Evolutionary conservation across 1,284 basidiomycete genomes (phyloP).

Genomic region (Ganoderma lingzhi): DNA sequence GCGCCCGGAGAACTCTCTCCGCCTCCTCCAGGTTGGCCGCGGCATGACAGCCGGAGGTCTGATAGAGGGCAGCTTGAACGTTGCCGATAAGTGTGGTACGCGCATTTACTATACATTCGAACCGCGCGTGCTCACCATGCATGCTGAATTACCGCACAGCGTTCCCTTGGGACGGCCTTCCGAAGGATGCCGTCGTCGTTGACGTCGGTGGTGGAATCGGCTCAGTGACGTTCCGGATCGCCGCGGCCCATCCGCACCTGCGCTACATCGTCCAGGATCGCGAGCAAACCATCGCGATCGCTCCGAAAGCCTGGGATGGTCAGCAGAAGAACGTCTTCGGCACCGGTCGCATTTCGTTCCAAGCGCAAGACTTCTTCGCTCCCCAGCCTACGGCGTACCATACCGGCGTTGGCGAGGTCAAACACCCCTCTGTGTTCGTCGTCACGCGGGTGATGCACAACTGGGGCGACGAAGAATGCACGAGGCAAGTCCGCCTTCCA

Average conservation of each 20-base stretch:
- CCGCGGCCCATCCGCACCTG: constrained; percentile 58
- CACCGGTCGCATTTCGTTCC: constrained; percentile 34
- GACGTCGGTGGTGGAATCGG: constrained; percentile 83
- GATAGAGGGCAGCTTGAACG: constrained; percentile 32
- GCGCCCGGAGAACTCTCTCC: constrained; percentile 34
- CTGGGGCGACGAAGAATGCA: constrained; percentile 62
- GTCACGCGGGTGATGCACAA: constrained; percentile 76
- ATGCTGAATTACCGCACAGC: constrained; percentile 43
- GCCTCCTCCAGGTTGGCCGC: constrained; percentile 35
- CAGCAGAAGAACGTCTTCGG: constrained; percentile 25
- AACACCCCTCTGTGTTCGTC: constrained; percentile 57
- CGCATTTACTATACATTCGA: not conserved
- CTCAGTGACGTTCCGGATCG: constrained; percentile 69
- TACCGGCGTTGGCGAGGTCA: not conserved
- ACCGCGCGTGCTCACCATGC: not conserved
- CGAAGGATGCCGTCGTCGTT: constrained; percentile 57
- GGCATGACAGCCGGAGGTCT: constrained; percentile 37
- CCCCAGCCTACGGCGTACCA: constrained; percentile 36
- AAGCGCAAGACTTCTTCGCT: constrained; percentile 73
- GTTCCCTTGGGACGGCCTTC: constrained; percentile 70
- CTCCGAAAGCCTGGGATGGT: constrained; percentile 31
- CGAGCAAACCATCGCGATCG: constrained; percentile 66
- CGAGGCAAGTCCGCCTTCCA: constrained; percentile 13
- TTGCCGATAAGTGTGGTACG: not conserved
- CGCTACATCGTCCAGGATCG: constrained; percentile 75